A percentile compares a stretch with the other conserved stretches of the same genome.
These are phyloP conservation scores for Calonectria hongkongensis DNA, from an alignment of 2,329 filamentous ascomycete species.

Conservation along the genomic window DNA sequence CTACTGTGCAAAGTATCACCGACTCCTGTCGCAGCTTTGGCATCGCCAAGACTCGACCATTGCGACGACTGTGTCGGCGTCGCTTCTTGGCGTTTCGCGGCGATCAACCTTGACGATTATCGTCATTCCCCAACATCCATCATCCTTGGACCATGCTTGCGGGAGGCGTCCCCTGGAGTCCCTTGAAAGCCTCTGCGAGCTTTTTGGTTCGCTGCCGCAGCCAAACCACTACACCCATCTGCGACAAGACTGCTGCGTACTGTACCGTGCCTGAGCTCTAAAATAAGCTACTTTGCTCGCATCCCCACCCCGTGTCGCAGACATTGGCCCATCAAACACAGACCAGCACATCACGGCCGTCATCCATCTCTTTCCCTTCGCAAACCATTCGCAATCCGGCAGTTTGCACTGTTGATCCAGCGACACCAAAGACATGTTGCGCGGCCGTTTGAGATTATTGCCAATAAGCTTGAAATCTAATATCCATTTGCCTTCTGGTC, in stretches of 20 bases:
- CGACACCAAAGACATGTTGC: constrained; percentile 50
- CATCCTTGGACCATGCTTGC: constrained; percentile 20
- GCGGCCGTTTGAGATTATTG: constrained; percentile 53
- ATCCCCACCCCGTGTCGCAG: constrained; percentile 30
- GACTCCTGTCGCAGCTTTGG: constrained; percentile 34
- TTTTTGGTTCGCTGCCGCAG: not conserved
- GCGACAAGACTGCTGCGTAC: constrained; percentile 29
- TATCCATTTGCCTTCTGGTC: constrained; percentile 43
- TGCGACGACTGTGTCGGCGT: constrained; percentile 31
- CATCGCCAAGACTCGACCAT: constrained; percentile 36
- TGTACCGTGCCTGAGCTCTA: constrained; percentile 28
- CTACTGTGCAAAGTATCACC: constrained; percentile 40
- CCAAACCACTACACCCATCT: not conserved
- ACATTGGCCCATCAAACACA: constrained; percentile 32
- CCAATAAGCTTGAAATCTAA: constrained; percentile 57
- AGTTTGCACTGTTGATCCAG: constrained; percentile 30
- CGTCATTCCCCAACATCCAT: constrained; percentile 27
- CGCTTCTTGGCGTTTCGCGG: constrained; percentile 32
- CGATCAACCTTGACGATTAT: constrained; percentile 28
- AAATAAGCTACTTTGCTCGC: constrained; percentile 33
- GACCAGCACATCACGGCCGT: constrained; percentile 7
- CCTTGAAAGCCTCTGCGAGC: not conserved
- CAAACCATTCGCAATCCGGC: constrained; percentile 17
- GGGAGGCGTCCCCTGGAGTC: constrained; percentile 19
- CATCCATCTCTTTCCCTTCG: constrained; percentile 25